phyloP scores from a whole-genome alignment of 257 asterid species.

The Solanum tarapatanum region DNA sequence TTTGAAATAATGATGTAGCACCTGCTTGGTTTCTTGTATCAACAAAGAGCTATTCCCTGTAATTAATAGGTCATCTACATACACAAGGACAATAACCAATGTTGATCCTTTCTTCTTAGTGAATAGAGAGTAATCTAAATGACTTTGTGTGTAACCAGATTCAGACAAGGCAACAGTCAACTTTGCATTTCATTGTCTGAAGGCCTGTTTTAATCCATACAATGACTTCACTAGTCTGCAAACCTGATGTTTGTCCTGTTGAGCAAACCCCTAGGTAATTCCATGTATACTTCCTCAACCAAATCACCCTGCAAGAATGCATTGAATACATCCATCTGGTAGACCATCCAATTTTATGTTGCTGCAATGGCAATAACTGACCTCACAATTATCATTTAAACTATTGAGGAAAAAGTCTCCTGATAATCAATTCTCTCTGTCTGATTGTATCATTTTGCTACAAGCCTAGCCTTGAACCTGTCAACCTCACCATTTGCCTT shows the following conservation, averaged over 20 bases:
- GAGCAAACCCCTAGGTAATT: background rate
- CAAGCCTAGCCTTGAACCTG: background rate
- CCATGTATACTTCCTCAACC: background rate
- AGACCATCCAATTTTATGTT: too few relatives aligned
- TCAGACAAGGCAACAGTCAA: background rate
- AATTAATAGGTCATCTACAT: background rate
- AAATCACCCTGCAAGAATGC: background rate
- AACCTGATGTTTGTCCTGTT: background rate
- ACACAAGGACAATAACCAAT: background rate
- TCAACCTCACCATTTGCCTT: background rate
- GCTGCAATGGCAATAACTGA: too few relatives aligned
- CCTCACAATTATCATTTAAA: background rate
- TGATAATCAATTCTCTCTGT: too few relatives aligned
- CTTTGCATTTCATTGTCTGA: background rate
- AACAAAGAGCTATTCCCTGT: too few relatives aligned
- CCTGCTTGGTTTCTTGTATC: background rate
- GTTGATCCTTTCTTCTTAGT: background rate
- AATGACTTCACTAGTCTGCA: background rate
- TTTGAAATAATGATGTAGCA: background rate
- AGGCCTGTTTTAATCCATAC: background rate
- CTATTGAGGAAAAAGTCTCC: background rate
- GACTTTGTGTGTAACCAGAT: background rate
- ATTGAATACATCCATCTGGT: background rate
- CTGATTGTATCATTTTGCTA: too few relatives aligned
- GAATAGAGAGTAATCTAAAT: background rate